phyloP scores from a whole-genome alignment of 441 rosid genomes.

The Gossypium gossypioides region DNA sequence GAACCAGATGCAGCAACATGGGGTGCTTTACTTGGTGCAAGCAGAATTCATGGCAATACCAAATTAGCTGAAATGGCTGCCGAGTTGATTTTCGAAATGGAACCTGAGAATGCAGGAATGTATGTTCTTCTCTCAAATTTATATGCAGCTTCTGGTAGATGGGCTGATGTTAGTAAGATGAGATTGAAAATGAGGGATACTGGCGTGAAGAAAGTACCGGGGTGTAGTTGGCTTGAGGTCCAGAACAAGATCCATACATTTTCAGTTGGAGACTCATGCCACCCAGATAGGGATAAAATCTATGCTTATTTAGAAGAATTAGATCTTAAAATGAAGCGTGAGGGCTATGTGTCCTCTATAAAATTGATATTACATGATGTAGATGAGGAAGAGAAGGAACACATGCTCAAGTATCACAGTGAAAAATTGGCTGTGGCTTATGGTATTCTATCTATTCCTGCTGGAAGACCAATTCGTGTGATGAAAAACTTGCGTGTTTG shows the following conservation, averaged over 20 bases:
- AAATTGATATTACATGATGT: slow-evolving; percentile 48
- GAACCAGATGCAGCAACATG: slow-evolving; percentile 48
- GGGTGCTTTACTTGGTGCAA: slow-evolving; percentile 55
- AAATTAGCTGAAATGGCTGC: slow-evolving; percentile 45
- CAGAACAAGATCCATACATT: slow-evolving; percentile 43
- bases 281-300: slow-evolving; percentile 42
- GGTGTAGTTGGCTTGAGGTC: slow-evolving; percentile 45
- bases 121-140: slow-evolving; percentile 47
- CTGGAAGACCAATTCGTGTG: slow-evolving; percentile 44
- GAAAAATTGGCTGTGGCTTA: slow-evolving; percentile 45
- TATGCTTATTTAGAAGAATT: slow-evolving; percentile 37
- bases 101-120: slow-evolving; percentile 52
- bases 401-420: slow-evolving; percentile 44
- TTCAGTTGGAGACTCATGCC: slow-evolving; percentile 37
- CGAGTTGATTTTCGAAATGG: slow-evolving; percentile 37
- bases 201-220: slow-evolving; percentile 44
- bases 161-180: slow-evolving; percentile 40
- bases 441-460: slow-evolving; percentile 31
- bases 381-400: slow-evolving; percentile 48
- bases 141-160: slow-evolving; percentile 43
- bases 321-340: slow-evolving; percentile 35
- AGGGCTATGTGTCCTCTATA: slow-evolving; percentile 34
- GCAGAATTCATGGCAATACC: slow-evolving; percentile 45
- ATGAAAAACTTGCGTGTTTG: slow-evolving; percentile 48
- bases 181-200: slow-evolving; percentile 41